These are phyloP conservation scores for Vitis cinerea DNA, from an alignment of 164 flowering plant genomes.

Conservation along the genomic window DNA sequence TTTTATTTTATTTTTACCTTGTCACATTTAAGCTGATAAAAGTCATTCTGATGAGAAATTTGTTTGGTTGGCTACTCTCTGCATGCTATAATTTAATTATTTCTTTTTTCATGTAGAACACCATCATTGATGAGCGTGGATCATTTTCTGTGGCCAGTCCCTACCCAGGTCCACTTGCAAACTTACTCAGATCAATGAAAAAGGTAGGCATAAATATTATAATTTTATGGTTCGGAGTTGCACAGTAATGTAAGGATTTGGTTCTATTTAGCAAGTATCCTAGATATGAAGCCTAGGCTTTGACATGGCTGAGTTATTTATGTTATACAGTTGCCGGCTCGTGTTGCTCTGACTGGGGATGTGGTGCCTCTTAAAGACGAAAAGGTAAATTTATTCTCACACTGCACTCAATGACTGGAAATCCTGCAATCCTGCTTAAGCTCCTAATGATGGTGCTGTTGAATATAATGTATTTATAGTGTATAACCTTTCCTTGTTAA, in stretches of 20 bases:
- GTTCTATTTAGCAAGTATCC: neutral
- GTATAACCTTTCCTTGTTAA: too few relatives aligned
- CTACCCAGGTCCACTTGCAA: slow-evolving; percentile 66
- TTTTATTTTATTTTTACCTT: neutral
- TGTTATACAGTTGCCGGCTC: slow-evolving; percentile 64
- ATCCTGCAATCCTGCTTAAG: neutral
- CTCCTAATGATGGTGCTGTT: neutral
- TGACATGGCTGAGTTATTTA: neutral
- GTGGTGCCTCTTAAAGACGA: slow-evolving; percentile 55
- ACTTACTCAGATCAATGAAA: slow-evolving; percentile 50
- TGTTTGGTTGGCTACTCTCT: neutral
- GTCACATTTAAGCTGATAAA: too few relatives aligned
- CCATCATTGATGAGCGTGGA: slow-evolving; percentile 79
- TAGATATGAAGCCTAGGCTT: neutral
- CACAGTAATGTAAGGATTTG: neutral
- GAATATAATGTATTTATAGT: too few relatives aligned
- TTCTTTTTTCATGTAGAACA: slow-evolving; percentile 43
- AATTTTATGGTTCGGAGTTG: neutral
- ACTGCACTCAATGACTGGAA: neutral
- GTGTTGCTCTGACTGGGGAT: slow-evolving; percentile 88
- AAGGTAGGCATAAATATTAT: slow-evolving; percentile 45
- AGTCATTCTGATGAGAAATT: too few relatives aligned
- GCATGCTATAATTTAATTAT: neutral
- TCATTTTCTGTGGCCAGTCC: slow-evolving; percentile 72
- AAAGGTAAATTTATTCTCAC: slow-evolving; percentile 43